Conservation (phyloP, 306 rosid genomes). For the Elaeagnus macrophylla region DNA sequence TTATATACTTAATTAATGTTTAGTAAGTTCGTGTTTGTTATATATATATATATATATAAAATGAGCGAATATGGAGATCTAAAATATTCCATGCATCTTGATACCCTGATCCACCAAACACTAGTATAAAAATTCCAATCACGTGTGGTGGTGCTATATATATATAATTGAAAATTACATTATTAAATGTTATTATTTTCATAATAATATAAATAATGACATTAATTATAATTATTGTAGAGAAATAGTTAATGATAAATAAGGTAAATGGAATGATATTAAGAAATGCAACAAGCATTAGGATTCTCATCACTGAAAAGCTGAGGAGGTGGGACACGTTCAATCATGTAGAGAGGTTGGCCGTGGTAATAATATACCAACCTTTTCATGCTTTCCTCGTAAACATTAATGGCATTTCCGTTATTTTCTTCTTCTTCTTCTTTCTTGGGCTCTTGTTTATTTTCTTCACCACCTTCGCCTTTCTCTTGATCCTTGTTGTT, state of each 20-base stretch:
- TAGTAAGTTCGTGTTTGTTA: no score
- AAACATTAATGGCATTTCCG: conserved; percentile 9
- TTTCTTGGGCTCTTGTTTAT: conserved; percentile 22
- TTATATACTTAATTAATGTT: no score
- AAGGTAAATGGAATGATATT: neutral
- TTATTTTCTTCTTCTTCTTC: conserved; percentile 18
- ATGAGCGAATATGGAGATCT: no score
- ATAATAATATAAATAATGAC: no score
- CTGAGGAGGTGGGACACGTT: conserved; percentile 82
- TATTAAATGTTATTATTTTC: no score
- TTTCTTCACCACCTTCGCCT: conserved; percentile 18
- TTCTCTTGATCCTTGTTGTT: neutral
- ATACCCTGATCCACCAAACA: conserved; percentile 17
- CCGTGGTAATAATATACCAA: conserved; percentile 51
- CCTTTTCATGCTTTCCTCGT: conserved; percentile 64
- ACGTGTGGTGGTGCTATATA: conserved; percentile 17
- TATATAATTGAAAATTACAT: neutral
- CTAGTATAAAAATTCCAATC: conserved; percentile 15
- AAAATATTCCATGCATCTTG: no score
- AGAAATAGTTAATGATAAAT: no score
- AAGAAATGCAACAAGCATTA: conserved; percentile 81
- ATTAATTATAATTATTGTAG: no score
- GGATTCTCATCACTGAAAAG: conserved; percentile 95
- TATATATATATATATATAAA: no score
- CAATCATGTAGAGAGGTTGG: conserved; percentile 60